phyloP scores from a whole-genome alignment of 106 monocot species.

The Dendrobium officinale region DNA sequence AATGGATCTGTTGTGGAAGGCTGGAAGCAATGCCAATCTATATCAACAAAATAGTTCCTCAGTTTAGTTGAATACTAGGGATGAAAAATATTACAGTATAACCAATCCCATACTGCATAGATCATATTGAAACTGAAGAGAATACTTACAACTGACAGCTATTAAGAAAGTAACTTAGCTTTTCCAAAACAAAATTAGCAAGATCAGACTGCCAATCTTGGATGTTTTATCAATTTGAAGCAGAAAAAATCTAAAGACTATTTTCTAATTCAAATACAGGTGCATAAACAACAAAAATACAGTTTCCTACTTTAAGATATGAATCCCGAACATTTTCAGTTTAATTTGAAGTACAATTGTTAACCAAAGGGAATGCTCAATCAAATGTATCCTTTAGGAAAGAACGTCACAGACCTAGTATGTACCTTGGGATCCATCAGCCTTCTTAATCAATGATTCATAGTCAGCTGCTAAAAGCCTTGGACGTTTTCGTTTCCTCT shows the following conservation, averaged over 20 bases:
- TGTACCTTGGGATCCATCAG: constrained; percentile 80
- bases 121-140: not conserved
- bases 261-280: not conserved
- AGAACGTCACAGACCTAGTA: not conserved
- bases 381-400: not conserved
- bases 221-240: not conserved
- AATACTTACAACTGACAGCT: not conserved
- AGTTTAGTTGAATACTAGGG: not conserved
- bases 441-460: constrained; percentile 69
- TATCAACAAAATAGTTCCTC: not conserved
- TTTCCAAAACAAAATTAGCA: not conserved
- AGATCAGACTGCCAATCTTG: not conserved
- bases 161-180: not conserved
- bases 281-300: not conserved
- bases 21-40: not conserved
- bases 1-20: not conserved
- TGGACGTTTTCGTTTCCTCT: constrained; percentile 82
- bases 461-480: constrained; percentile 73
- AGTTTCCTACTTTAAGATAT: not conserved
- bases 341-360: not conserved
- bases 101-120: not conserved
- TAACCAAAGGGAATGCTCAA: not conserved
- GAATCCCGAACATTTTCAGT: not conserved
- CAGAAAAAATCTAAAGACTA: not conserved
- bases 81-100: not conserved